Conservation (phyloP, 495 filamentous ascomycete genomes). For the Neurospora sp. region DNA sequence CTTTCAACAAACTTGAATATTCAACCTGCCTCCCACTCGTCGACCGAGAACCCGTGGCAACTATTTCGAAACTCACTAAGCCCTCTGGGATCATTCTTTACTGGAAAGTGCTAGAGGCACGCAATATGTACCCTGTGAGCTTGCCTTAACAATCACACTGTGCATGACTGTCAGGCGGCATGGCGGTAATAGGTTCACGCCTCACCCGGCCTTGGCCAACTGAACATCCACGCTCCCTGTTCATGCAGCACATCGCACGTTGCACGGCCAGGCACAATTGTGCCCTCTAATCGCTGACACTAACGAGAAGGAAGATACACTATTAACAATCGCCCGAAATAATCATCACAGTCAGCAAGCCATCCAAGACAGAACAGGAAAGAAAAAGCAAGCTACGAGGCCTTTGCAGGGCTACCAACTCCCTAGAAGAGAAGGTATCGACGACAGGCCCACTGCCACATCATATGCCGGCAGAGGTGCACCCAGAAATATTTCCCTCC, state of each 20-base stretch:
- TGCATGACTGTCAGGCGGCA: background rate
- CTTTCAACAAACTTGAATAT: background rate
- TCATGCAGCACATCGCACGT: background rate
- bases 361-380: background rate
- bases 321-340: background rate
- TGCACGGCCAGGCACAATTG: background rate
- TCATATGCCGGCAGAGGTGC: background rate
- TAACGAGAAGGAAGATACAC: background rate
- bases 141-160: background rate
- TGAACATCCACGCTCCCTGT: background rate
- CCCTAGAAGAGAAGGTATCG: background rate
- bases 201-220: background rate
- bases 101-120: background rate
- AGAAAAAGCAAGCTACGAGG: background rate
- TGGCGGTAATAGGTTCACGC: background rate
- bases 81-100: background rate
- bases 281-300: background rate
- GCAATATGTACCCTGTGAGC: background rate
- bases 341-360: background rate
- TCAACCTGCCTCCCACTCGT: background rate
- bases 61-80: background rate
- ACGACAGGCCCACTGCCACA: background rate
- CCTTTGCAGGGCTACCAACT: background rate
- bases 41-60: background rate
- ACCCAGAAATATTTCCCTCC: background rate